These are phyloP conservation scores for Paraglomus brasilianum DNA, from an alignment of 192 early-diverging fungal species.

Conservation along the genomic window DNA sequence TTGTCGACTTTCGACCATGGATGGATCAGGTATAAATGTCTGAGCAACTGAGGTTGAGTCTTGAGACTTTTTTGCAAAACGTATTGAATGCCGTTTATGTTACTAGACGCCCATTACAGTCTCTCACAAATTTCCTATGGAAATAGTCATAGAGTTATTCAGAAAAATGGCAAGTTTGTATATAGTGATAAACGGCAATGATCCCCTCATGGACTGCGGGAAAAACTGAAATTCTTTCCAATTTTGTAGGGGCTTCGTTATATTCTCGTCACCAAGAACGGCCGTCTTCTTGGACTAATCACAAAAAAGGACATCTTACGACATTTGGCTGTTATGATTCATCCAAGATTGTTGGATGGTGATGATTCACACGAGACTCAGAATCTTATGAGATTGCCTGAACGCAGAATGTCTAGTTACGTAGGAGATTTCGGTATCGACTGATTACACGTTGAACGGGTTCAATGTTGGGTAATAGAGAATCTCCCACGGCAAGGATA, in stretches of 20 bases:
- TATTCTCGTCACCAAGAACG: slow-evolving; percentile 58
- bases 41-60: no score
- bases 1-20: slow-evolving; percentile 66
- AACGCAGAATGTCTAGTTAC: slow-evolving; percentile 16
- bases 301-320: slow-evolving; percentile 73
- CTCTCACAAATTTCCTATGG: slow-evolving; percentile 58
- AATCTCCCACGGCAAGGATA: no score
- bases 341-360: slow-evolving; percentile 19
- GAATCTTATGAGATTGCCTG: slow-evolving; percentile 24
- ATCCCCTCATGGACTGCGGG: background rate
- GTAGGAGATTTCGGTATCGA: background rate
- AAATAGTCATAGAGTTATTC: slow-evolving; percentile 65
- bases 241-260: slow-evolving; percentile 55
- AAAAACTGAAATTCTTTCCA: background rate
- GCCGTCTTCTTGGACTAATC: slow-evolving; percentile 60
- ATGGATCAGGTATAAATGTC: slow-evolving; percentile 48
- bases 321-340: slow-evolving; percentile 41
- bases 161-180: slow-evolving; percentile 50
- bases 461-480: no score
- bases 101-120: slow-evolving; percentile 61
- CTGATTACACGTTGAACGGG: no score
- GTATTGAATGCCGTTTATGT: background rate
- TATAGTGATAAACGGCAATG: background rate
- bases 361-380: slow-evolving; percentile 13
- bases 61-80: no score